Base-by-base conservation (phyloP, 2,329 filamentous ascomycete genomes). In the Trichothecium roseum region DNA sequence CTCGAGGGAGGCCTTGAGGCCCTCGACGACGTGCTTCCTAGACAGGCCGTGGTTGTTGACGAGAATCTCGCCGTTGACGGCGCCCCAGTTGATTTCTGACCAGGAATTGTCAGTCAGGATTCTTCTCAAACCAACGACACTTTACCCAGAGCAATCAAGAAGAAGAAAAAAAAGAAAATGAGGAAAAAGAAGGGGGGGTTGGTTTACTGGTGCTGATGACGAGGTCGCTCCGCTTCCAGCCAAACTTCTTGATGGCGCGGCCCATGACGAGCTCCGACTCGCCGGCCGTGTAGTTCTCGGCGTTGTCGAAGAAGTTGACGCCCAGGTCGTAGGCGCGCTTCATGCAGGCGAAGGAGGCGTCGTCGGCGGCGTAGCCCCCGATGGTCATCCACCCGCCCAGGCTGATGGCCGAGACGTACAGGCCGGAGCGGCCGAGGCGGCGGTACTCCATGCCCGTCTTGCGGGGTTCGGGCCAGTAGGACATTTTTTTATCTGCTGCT, bases 311-410 rank as follows among this genome's bases (percentile, higher is more conserved):
- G 51, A 77, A 78, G 57, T 78, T 78, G 52, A 78, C 62, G 3
- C 74, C 74, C 32, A 61, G 53, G 40, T 77, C 69, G 42, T 72
- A 78, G 2, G 74, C 74, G 30, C 69, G 64, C 57, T 77, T 74
- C 68, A 77, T 72, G 49, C 72, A 77, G 32, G 66, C 65, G 48
- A 72, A 75, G 0, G 75, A 69, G 41, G 68, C 68, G 37, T 78
- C 73, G 45, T 78, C 69, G 30, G 70, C 69, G n/a, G 78, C 71
- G 44, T 78, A 72, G 3, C 75, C 77, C 35, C 78, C 78, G 41
- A 79, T 81, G 2, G 78, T 83, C 35, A 83, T 62, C 74, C 74
- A 76, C 32, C 72, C 68, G 26, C 73, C 80, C 1, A 84, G 62
- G 2, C 74, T 72, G 32, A 84, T 75, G 8, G 70, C 74, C 9